Percentiles rank a stretch among this genome's conserved stretches.
Conservation (phyloP, 768 basidiomycete species). For the Naganishia randhawae region DNA sequence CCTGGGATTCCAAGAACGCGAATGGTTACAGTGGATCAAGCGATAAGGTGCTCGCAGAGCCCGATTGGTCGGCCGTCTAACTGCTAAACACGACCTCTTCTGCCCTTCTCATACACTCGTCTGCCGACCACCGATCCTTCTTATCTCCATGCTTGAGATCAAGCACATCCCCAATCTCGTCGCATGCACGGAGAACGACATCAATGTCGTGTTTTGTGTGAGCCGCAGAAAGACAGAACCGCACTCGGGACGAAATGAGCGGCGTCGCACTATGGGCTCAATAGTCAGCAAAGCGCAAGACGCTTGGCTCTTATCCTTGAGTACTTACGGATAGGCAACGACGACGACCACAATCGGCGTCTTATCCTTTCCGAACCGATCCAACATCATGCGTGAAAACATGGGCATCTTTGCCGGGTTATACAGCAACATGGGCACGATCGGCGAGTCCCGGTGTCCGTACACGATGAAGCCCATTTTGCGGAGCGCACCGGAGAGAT, state of each 20-base stretch:
- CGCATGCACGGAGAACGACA: conserved; percentile 73
- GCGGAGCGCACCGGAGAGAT: conserved; percentile 76
- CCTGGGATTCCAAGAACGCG: neutral
- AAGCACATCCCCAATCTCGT: conserved; percentile 83
- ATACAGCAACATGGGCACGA: conserved; percentile 87
- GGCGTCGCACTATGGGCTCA: conserved; percentile 63
- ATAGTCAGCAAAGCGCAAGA: conserved; percentile 25
- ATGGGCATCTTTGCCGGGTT: conserved; percentile 89
- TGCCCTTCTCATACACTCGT: conserved; percentile 67
- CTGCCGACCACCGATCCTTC: conserved; percentile 70
- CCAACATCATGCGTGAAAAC: conserved; percentile 77
- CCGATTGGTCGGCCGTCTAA: neutral
- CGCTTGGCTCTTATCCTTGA: no score
- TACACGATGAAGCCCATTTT: conserved; percentile 97
- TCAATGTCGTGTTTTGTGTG: conserved; percentile 99
- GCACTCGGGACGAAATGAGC: conserved; percentile 76
- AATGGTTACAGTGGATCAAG: neutral
- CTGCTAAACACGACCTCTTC: conserved; percentile 62
- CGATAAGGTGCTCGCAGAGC: neutral
- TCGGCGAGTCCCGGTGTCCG: conserved; percentile 83
- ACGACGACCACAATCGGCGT: conserved; percentile 85
- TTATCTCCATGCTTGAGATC: conserved; percentile 70
- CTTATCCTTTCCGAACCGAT: conserved; percentile 55
- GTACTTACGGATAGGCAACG: conserved; percentile 63
- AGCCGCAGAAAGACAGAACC: conserved; percentile 89